These are phyloP conservation scores for Xerocomus nothofagi DNA, from an alignment of 1,284 basidiomycete genomes.

Conservation along the genomic window DNA sequence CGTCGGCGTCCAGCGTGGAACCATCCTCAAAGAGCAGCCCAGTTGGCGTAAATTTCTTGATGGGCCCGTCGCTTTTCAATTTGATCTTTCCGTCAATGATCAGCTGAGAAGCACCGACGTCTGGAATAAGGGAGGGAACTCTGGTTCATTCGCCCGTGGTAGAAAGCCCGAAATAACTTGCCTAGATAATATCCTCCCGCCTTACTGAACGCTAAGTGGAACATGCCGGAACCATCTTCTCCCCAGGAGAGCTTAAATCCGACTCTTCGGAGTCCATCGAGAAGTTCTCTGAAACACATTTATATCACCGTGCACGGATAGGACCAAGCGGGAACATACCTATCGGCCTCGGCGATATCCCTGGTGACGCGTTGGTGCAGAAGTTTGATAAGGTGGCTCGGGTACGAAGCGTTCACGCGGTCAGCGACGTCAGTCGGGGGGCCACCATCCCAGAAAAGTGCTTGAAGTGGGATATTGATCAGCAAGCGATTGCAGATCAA, in stretches of 20 bases:
- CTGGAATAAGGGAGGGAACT: slow-evolving; percentile 29
- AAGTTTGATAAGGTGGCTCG: slow-evolving; percentile 26
- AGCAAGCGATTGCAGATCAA: neutral
- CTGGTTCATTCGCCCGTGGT: neutral
- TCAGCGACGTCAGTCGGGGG: slow-evolving; percentile 43
- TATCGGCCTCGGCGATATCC: slow-evolving; percentile 24
- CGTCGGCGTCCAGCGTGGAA: slow-evolving; percentile 59
- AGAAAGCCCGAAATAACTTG: slow-evolving; percentile 13
- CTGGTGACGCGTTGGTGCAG: slow-evolving; percentile 45
- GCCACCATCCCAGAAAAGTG: slow-evolving; percentile 42
- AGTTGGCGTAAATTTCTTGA: slow-evolving; percentile 53
- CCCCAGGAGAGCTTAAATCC: slow-evolving; percentile 64
- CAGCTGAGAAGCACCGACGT: slow-evolving; percentile 63
- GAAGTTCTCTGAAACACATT: slow-evolving; percentile 42
- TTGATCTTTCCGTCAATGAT: slow-evolving; percentile 75
- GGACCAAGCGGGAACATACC: slow-evolving; percentile 6
- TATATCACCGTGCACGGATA: slow-evolving; percentile 38
- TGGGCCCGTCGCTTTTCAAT: slow-evolving; percentile 62
- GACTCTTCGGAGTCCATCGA: slow-evolving; percentile 51
- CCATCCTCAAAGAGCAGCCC: slow-evolving; percentile 68
- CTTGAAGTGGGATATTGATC: slow-evolving; percentile 22
- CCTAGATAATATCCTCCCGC: slow-evolving; percentile 49
- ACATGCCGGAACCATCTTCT: slow-evolving; percentile 49
- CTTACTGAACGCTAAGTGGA: slow-evolving; percentile 32
- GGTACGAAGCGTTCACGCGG: slow-evolving; percentile 37